Evolutionary conservation across 192 early-diverging fungal genomes (phyloP).

Genomic region (Dimargaris xerosporica): DNA sequence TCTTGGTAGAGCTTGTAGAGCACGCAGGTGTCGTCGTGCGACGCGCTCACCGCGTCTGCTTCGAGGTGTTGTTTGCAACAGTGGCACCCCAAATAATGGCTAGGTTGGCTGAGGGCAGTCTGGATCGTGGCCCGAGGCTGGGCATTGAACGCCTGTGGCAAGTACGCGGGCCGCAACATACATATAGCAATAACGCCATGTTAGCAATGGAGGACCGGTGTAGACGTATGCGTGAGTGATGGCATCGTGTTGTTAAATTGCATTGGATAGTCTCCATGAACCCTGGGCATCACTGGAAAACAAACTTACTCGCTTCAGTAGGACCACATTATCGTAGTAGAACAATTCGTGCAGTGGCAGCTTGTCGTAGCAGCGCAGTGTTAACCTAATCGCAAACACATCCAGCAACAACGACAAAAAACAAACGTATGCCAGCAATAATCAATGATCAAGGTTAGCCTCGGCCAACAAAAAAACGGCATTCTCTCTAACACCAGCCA

Average conservation of each 20-base stretch:
- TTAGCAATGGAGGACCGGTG: not conserved
- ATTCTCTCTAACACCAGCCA: slow-evolving; percentile 17
- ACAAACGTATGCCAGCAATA: not conserved
- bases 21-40: slow-evolving; percentile 73
- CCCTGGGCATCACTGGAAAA: not conserved
- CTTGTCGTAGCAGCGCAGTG: slow-evolving; percentile 37
- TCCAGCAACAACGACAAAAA: not conserved
- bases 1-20: slow-evolving; percentile 82
- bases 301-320: slow-evolving; percentile 53
- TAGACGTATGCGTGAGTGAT: not conserved
- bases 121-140: slow-evolving; percentile 74
- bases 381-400: slow-evolving; percentile 7
- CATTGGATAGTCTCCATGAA: not conserved
- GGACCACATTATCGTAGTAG: slow-evolving; percentile 56
- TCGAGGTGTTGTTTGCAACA: slow-evolving; percentile 46
- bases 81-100: slow-evolving; percentile 63
- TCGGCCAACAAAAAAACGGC: slow-evolving; percentile 13
- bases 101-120: slow-evolving; percentile 61
- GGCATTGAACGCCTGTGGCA: slow-evolving; percentile 57
- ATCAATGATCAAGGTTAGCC: not conserved
- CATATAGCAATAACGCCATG: not conserved
- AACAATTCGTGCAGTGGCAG: slow-evolving; percentile 60
- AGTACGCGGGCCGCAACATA: too few relatives aligned
- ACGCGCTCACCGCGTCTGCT: slow-evolving; percentile 33
- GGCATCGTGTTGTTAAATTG: not conserved